phyloP scores from a whole-genome alignment of 257 asterid species.

The Datura wrightii region DNA sequence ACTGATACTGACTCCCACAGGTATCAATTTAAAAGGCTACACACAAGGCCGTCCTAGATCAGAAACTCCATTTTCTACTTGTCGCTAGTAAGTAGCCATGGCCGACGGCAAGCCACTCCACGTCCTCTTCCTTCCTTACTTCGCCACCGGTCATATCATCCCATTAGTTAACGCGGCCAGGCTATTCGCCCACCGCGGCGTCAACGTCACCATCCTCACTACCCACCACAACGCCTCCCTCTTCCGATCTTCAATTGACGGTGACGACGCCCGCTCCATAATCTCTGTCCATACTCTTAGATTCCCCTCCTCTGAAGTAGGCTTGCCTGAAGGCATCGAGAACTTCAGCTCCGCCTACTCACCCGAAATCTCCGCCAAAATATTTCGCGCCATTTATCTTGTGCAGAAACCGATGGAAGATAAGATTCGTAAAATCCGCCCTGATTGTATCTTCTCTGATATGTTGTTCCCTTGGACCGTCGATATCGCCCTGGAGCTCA shows the following conservation, averaged over 20 bases:
- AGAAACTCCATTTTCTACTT: too few relatives aligned
- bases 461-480: background rate
- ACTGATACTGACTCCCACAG: too few relatives aligned
- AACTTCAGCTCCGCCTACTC: background rate
- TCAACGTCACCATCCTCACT: background rate
- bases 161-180: constrained; percentile 12
- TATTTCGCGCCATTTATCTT: background rate
- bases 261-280: background rate
- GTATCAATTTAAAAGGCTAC: too few relatives aligned
- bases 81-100: background rate
- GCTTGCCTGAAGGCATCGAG: background rate
- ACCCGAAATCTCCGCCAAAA: background rate
- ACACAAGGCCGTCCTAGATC: too few relatives aligned
- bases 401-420: constrained; percentile 17
- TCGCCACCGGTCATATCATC: constrained; percentile 6
- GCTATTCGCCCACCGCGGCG: background rate
- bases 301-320: background rate
- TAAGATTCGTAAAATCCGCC: background rate
- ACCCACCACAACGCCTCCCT: background rate
- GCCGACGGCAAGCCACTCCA: background rate
- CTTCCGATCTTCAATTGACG: background rate
- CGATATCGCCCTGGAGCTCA: background rate
- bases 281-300: background rate
- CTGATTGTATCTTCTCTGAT: constrained; percentile 19
- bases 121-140: background rate